Evolutionary conservation across 768 basidiomycete species (phyloP).

Genomic region (Suillus brevipes): DNA sequence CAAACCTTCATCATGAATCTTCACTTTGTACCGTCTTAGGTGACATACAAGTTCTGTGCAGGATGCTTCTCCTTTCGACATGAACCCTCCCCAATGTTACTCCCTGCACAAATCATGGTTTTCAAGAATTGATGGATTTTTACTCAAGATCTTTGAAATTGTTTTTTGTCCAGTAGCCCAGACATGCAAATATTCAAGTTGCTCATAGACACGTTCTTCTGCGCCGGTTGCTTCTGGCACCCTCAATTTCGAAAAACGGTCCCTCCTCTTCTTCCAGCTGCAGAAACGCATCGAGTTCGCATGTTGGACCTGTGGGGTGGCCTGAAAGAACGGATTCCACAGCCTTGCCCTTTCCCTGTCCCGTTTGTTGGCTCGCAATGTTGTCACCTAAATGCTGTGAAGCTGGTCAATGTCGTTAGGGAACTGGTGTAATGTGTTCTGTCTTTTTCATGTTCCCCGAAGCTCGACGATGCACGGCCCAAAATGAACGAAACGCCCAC

Average conservation of each 20-base stretch:
- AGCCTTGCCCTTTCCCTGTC: constrained; percentile 32
- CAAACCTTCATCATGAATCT: not conserved
- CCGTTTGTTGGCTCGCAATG: constrained; percentile 36
- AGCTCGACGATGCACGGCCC: constrained; percentile 5
- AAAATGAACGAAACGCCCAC: constrained; percentile 27
- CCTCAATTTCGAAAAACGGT: constrained; percentile 20
- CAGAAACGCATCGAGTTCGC: constrained; percentile 34
- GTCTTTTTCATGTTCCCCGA: constrained; percentile 34
- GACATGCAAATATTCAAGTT: not conserved
- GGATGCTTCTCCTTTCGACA: not conserved
- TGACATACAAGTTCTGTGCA: not conserved
- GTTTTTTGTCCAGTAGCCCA: not conserved
- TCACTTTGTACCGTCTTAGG: not conserved
- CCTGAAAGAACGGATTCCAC: constrained; percentile 33
- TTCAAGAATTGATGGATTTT: not conserved
- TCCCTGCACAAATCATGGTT: not conserved
- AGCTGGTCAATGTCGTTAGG: constrained; percentile 32
- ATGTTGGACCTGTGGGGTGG: constrained; percentile 34
- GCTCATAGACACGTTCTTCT: not conserved
- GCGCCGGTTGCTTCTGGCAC: not conserved
- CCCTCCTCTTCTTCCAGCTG: constrained; percentile 37
- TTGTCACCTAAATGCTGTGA: constrained; percentile 33
- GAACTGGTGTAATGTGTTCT: constrained; percentile 36
- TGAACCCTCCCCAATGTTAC: not conserved
- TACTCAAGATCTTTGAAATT: not conserved